Conservation (phyloP, 768 basidiomycete species). For the Boletellus sp. region DNA sequence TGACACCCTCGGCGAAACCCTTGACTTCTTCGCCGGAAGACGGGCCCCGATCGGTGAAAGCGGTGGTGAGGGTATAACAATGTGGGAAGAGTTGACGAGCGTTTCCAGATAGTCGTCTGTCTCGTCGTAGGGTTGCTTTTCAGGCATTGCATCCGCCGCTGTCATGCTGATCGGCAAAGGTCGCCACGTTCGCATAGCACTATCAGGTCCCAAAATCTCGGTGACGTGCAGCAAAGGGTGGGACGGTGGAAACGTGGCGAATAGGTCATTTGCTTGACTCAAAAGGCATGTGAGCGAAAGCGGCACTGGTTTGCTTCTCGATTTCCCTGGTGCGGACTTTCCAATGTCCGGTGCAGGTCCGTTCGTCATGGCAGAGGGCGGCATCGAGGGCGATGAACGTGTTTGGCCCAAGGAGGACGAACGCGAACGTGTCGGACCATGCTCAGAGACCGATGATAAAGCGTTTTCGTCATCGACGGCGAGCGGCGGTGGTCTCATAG, state of each 20-base stretch:
- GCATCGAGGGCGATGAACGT: not conserved
- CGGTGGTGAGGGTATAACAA: constrained; percentile 26
- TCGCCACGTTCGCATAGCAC: constrained; percentile 70
- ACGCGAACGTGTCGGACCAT: not conserved
- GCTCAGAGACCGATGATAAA: not conserved
- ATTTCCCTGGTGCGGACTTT: constrained; percentile 4
- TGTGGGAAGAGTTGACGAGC: constrained; percentile 18
- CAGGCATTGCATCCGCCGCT: constrained; percentile 8
- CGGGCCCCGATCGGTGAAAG: constrained; percentile 16
- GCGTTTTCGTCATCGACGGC: not conserved
- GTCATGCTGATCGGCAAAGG: constrained; percentile 26
- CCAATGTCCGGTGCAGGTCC: constrained; percentile 3
- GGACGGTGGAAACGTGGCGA: constrained; percentile 54
- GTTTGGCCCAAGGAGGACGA: constrained; percentile 5
- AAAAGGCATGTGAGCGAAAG: constrained; percentile 51
- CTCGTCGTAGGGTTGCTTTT: constrained; percentile 23
- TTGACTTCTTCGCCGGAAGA: constrained; percentile 21
- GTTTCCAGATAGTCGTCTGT: constrained; percentile 28
- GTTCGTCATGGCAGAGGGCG: not conserved
- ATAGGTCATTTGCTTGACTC: constrained; percentile 55
- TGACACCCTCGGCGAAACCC: constrained; percentile 1
- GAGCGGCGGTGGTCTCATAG: not conserved
- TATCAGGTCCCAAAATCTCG: constrained; percentile 74
- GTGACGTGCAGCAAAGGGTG: constrained; percentile 51
- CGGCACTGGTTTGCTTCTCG: constrained; percentile 22